Base-by-base conservation (phyloP, 2,329 filamentous ascomycete genomes). In the Leptographium wingfieldii region DNA sequence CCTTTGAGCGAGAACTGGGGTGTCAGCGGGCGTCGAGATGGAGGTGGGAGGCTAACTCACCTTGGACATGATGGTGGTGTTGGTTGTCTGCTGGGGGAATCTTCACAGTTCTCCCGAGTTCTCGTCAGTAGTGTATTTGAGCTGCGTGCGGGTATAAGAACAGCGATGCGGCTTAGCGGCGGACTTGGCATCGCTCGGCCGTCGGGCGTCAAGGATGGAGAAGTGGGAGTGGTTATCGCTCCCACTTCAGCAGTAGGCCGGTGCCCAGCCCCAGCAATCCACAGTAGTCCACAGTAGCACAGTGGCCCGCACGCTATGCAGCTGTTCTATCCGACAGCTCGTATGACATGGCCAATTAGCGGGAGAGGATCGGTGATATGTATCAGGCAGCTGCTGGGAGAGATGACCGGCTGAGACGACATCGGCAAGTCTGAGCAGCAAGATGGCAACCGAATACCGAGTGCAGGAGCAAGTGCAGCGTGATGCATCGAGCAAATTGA, bases 1-100 rank as follows among this genome's bases (percentile, higher is more conserved):
- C 63, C 63, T 38, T 59, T 56, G 31, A 63, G 58, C 3, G 63
- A 65, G 35, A 65, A 65, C 59, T 65, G 22, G 19, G 2, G 6
- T 22, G 56, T 61, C 31, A 61, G 59, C 14, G 29, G 10, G 43
- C 14, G 7, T 14, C 3, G 35, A 10, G 33, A 29, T 16, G n/a
- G 25, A 12, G 14, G 11, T 16, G 25, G 40, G 1, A 16, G 27
- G 11, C 3, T 25, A 22, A 2, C 55, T 16, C 16, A 56, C 55
- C 40, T 49, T 56, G 38, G 55, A 56, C 55, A 56, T 56, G 25
- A 9, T 49, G 7, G 5, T 49, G 3, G 22, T 22, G 22, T 51
- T 27, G n/a, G 48, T 27, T 51, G 48, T 49, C 29, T 27, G 49
- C 6, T 14, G 22, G 5, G 12, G 25, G 25, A 29, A 12, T 29